Percentiles rank a stretch among this genome's conserved stretches.
These are phyloP conservation scores for Fusarium sambucinum DNA, from an alignment of 2,329 filamentous ascomycete species.

Conservation along the genomic window DNA sequence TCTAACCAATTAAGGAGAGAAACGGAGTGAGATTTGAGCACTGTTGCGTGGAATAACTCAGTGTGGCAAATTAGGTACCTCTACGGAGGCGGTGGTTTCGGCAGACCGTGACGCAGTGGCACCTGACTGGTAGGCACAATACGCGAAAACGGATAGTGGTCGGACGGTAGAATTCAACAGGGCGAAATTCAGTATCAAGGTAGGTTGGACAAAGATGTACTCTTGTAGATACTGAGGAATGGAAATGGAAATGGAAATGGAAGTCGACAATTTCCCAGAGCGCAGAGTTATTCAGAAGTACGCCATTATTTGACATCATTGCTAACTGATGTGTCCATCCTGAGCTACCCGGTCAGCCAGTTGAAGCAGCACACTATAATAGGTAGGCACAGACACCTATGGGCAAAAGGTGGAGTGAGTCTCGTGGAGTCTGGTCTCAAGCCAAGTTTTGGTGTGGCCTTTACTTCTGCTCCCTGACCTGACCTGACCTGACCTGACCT, in stretches of 20 bases:
- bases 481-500: background rate
- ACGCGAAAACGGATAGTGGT: background rate
- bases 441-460: conserved; percentile 1
- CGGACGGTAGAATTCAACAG: background rate
- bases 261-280: background rate
- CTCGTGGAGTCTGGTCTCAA: conserved; percentile 1
- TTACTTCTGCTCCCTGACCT: background rate
- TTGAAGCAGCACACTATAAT: conserved; percentile 27
- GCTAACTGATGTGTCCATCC: background rate
- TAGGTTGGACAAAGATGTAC: background rate
- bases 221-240: too few species aligned
- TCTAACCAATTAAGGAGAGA: conserved; percentile 4
- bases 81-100: conserved; percentile 1
- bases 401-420: conserved; percentile 15
- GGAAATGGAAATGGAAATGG: background rate
- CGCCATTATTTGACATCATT: background rate
- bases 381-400: conserved; percentile 1
- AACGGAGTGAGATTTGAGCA: conserved; percentile 10
- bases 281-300: background rate
- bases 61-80: conserved; percentile 33
- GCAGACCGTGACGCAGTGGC: conserved; percentile 31
- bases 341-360: background rate
- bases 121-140: conserved; percentile 1
- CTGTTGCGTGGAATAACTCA: conserved; percentile 20
- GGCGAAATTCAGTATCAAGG: background rate